These are phyloP conservation scores for Rhynchosporium graminicola DNA, from an alignment of 2,329 filamentous ascomycete genomes.

Conservation along the genomic window DNA sequence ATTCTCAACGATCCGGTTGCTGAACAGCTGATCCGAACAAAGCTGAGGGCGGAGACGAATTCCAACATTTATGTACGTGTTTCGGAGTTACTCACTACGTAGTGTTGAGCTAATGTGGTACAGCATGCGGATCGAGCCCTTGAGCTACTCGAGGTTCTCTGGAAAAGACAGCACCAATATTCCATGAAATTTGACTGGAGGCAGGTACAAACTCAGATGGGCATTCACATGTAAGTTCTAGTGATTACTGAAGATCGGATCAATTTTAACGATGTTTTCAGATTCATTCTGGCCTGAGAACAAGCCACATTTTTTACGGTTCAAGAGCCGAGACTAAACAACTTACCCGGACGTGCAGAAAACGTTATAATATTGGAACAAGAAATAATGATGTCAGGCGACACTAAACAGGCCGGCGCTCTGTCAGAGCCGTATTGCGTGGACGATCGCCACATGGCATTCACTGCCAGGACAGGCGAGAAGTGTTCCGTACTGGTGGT, in stretches of 20 bases:
- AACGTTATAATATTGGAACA: background rate
- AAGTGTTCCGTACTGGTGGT: too few relatives aligned
- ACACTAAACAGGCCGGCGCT: too few relatives aligned
- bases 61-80: constrained; percentile 38
- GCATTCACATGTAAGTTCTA: constrained; percentile 35
- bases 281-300: constrained; percentile 33
- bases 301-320: background rate
- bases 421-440: too few relatives aligned
- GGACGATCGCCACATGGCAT: too few relatives aligned
- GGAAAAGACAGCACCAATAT: constrained; percentile 39
- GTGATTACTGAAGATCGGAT: too few relatives aligned
- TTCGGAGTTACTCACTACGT: background rate
- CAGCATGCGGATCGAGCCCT: constrained; percentile 39
- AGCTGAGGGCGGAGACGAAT: constrained; percentile 35
- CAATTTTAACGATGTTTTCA: constrained; percentile 15
- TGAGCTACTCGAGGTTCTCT: constrained; percentile 37
- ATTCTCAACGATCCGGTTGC: constrained; percentile 35
- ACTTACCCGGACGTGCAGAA: background rate
- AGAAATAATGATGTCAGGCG: background rate
- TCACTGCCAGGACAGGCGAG: too few relatives aligned
- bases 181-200: constrained; percentile 38
- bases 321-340: background rate
- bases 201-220: constrained; percentile 38
- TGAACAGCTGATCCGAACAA: constrained; percentile 35
- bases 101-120: constrained; percentile 10